Conservation (phyloP, 1,284 basidiomycete genomes). For the Sporisorium reilianum region DNA sequence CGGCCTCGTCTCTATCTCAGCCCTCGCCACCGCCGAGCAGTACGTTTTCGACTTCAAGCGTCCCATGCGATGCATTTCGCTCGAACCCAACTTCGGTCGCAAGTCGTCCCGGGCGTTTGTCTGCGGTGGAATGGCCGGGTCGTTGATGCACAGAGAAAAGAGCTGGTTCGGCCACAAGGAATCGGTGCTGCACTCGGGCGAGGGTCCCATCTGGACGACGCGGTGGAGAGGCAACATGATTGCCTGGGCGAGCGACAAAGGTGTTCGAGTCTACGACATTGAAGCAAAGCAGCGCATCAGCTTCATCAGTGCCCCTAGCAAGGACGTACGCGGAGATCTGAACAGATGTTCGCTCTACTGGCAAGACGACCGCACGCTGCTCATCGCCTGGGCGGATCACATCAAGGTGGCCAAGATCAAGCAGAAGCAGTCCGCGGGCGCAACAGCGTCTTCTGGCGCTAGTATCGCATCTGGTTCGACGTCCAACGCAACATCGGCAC, state of each 20-base stretch:
- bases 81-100: conserved; percentile 91
- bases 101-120: conserved; percentile 85
- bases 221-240: conserved; percentile 88
- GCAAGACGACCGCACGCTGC: conserved; percentile 86
- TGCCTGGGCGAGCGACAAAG: conserved; percentile 97
- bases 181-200: conserved; percentile 84
- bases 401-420: conserved; percentile 81
- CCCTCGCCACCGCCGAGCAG: conserved; percentile 81
- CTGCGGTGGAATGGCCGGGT: conserved; percentile 92
- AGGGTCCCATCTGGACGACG: conserved; percentile 93
- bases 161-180: conserved; percentile 97
- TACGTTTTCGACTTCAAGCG: conserved; percentile 93
- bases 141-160: conserved; percentile 87
- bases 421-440: conserved; percentile 21
- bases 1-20: conserved; percentile 90
- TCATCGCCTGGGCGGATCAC: conserved; percentile 93
- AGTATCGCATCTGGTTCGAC: conserved; percentile 29
- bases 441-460: conserved; percentile 23
- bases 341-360: conserved; percentile 92
- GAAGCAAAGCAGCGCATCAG: conserved; percentile 83
- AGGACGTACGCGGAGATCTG: conserved; percentile 88
- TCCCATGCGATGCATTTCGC: conserved; percentile 87
- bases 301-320: conserved; percentile 83
- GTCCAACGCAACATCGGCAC: conserved; percentile 24
- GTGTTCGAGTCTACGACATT: conserved; percentile 93